Evolutionary conservation across 495 filamentous ascomycete genomes (phyloP).

Genomic region (Xylaria curta): DNA sequence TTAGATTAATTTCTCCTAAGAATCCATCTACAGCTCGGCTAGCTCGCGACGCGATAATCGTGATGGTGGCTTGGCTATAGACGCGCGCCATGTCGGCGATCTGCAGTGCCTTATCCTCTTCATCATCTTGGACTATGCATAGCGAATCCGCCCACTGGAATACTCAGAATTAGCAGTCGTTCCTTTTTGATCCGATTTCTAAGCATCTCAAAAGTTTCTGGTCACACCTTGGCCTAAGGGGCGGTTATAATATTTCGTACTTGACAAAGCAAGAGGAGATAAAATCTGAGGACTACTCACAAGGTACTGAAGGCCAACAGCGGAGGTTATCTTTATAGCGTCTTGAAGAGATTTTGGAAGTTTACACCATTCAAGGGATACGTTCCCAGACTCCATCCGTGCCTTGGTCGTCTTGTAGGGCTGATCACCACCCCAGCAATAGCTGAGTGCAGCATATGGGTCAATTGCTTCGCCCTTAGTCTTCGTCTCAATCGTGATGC

Average conservation of each 20-base stretch:
- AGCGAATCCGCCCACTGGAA: constrained; percentile 37
- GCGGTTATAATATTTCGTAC: background rate
- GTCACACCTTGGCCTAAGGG: background rate
- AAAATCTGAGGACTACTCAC: background rate
- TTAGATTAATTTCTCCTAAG: constrained; percentile 12
- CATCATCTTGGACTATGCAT: constrained; percentile 40
- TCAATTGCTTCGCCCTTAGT: background rate
- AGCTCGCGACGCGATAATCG: constrained; percentile 30
- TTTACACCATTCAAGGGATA: background rate
- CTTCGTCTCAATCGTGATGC: background rate
- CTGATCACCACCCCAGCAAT: constrained; percentile 35
- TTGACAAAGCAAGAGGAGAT: background rate
- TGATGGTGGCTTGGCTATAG: constrained; percentile 29
- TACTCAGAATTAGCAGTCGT: background rate
- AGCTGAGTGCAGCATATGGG: constrained; percentile 28
- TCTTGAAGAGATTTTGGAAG: constrained; percentile 31
- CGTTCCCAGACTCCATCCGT: background rate
- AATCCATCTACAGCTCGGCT: constrained; percentile 29
- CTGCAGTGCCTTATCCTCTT: constrained; percentile 31
- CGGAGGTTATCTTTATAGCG: constrained; percentile 24
- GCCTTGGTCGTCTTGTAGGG: constrained; percentile 24
- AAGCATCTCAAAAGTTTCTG: background rate
- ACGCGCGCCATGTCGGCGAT: constrained; percentile 33
- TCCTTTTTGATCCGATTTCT: background rate
- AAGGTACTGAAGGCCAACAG: constrained; percentile 34